phyloP scores from a whole-genome alignment of 805 yeast genomes.

The Suhomyces kilbournensis region DNA sequence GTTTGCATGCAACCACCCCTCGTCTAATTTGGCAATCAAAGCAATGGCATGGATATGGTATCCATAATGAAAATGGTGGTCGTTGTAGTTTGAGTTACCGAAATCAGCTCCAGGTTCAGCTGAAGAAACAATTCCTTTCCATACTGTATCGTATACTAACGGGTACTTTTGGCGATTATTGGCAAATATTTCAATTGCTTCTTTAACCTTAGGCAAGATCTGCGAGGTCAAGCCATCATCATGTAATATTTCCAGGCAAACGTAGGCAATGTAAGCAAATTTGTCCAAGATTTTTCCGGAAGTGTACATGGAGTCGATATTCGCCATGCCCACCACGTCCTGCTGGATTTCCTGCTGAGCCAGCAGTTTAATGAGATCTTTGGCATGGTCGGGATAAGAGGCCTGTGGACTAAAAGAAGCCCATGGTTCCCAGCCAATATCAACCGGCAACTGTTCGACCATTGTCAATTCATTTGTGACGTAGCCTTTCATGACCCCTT shows the following conservation, averaged over 20 bases:
- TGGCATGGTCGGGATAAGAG: constrained; percentile 26
- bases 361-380: constrained; percentile 39
- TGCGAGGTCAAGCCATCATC: constrained; percentile 50
- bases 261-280: constrained; percentile 82
- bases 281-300: constrained; percentile 87
- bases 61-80: constrained; percentile 76
- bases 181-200: constrained; percentile 68
- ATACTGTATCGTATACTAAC: constrained; percentile 70
- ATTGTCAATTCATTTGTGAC: constrained; percentile 37
- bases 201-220: constrained; percentile 57
- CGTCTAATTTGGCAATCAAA: constrained; percentile 55
- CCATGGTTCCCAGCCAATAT: constrained; percentile 55
- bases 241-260: constrained; percentile 60
- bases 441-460: constrained; percentile 41
- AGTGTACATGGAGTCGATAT: constrained; percentile 83
- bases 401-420: constrained; percentile 36
- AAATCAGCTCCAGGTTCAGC: constrained; percentile 66
- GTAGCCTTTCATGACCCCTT: constrained; percentile 48
- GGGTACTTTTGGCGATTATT: constrained; percentile 69
- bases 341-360: constrained; percentile 53
- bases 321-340: constrained; percentile 55
- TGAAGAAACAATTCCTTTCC: constrained; percentile 76
- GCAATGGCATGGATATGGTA: constrained; percentile 74
- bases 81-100: constrained; percentile 70
- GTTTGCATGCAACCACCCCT: constrained; percentile 30